These are phyloP conservation scores for Bipolaris bicolor DNA, from an alignment of 2,329 filamentous ascomycete species.

Conservation along the genomic window DNA sequence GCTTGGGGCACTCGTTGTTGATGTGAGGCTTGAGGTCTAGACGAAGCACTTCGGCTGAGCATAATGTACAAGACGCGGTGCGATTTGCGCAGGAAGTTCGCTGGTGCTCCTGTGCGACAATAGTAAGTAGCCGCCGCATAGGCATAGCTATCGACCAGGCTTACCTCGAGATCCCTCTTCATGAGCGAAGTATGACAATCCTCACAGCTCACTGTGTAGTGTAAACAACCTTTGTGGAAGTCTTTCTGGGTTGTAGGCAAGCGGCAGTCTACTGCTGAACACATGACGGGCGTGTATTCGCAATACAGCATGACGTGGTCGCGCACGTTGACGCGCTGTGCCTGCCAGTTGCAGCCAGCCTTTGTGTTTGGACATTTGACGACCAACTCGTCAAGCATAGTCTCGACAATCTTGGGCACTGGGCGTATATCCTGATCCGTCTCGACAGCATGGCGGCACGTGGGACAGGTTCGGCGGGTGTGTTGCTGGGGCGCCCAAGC, in stretches of 20 bases:
- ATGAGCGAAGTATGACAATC: slow-evolving; percentile 61
- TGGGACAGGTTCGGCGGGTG: slow-evolving; percentile 58
- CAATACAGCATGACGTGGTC: slow-evolving; percentile 68
- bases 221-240: slow-evolving; percentile 60
- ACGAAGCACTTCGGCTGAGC: slow-evolving; percentile 50
- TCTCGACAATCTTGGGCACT: slow-evolving; percentile 63
- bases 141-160: background rate
- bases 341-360: slow-evolving; percentile 60
- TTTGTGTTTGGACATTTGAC: slow-evolving; percentile 64
- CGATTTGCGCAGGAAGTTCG: slow-evolving; percentile 59
- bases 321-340: slow-evolving; percentile 63
- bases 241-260: slow-evolving; percentile 63
- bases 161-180: slow-evolving; percentile 60
- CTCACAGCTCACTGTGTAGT: slow-evolving; percentile 59
- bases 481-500: slow-evolving; percentile 42
- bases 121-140: slow-evolving; percentile 45
- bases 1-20: slow-evolving; percentile 51
- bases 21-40: slow-evolving; percentile 52
- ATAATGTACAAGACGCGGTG: slow-evolving; percentile 52
- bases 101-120: slow-evolving; percentile 47
- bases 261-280: slow-evolving; percentile 57
- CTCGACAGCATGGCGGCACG: slow-evolving; percentile 59
- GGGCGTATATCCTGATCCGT: slow-evolving; percentile 34
- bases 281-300: slow-evolving; percentile 60
- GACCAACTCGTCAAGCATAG: slow-evolving; percentile 66